Evolutionary conservation across 2,329 filamentous ascomycete species (phyloP).

Genomic region (Beauveria bassiana): DNA sequence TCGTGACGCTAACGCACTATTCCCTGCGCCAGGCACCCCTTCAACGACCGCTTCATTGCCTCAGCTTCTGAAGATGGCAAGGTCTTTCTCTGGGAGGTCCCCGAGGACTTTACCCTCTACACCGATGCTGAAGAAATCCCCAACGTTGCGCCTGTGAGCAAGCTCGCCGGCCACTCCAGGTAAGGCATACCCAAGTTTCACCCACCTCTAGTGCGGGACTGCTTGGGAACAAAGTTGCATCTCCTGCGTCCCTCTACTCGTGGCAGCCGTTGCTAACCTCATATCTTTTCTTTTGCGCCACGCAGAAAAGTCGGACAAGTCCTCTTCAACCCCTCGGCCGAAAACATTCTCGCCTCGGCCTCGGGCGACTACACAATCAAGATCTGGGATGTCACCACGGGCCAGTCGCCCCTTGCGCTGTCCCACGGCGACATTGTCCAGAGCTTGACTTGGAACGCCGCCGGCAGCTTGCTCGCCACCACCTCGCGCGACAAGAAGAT

Average conservation of each 20-base stretch:
- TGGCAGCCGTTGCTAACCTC: slow-evolving; percentile 17
- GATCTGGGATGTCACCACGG: slow-evolving; percentile 85
- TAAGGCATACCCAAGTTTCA: slow-evolving; percentile 28
- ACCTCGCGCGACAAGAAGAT: slow-evolving; percentile 98
- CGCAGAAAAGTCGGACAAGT: slow-evolving; percentile 93
- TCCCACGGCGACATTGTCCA: slow-evolving; percentile 90
- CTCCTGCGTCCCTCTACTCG: not conserved
- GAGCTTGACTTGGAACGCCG: slow-evolving; percentile 90
- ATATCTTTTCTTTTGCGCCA: not conserved
- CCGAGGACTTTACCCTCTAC: slow-evolving; percentile 75
- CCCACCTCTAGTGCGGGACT: no score
- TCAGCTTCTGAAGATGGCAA: slow-evolving; percentile 96
- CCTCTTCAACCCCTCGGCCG: slow-evolving; percentile 92
- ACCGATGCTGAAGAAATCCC: slow-evolving; percentile 76
- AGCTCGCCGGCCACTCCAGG: slow-evolving; percentile 81
- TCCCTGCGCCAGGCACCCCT: slow-evolving; percentile 66
- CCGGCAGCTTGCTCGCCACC: slow-evolving; percentile 77
- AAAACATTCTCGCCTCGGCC: slow-evolving; percentile 89
- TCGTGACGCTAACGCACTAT: not conserved
- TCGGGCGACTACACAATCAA: slow-evolving; percentile 94
- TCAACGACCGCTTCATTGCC: slow-evolving; percentile 87
- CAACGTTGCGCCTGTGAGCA: slow-evolving; percentile 74
- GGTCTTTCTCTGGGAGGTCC: slow-evolving; percentile 94
- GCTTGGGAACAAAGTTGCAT: not conserved
- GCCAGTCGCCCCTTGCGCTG: slow-evolving; percentile 64